These are phyloP conservation scores for Ophiostoma sp. DNA, from an alignment of 2,329 filamentous ascomycete species.

Conservation along the genomic window DNA sequence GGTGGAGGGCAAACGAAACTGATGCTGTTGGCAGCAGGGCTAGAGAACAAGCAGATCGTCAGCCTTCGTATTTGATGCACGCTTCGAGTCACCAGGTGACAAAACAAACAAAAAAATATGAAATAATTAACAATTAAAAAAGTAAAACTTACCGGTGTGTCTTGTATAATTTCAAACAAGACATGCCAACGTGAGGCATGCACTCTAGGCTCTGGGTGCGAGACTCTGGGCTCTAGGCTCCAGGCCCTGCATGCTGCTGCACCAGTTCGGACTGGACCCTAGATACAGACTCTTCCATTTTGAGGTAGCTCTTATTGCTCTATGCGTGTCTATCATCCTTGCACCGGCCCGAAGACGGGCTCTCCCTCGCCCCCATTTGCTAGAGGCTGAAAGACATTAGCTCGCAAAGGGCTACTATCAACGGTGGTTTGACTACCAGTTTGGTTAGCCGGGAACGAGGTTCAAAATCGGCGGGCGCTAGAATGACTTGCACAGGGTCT, in stretches of 20 bases:
- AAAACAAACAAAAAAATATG: background rate
- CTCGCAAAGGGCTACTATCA: background rate
- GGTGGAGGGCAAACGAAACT: background rate
- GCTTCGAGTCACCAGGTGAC: background rate
- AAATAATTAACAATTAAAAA: background rate
- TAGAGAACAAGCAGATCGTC: background rate
- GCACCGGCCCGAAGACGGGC: background rate
- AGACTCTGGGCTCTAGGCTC: background rate
- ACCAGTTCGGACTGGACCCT: background rate
- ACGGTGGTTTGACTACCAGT: background rate
- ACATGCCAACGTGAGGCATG: background rate
- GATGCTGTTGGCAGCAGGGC: background rate
- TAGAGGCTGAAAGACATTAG: background rate
- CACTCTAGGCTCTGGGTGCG: background rate
- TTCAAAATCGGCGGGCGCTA: background rate
- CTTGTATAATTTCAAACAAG: background rate
- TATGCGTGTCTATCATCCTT: background rate
- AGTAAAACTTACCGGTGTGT: background rate
- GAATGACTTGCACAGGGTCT: background rate
- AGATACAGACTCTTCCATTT: background rate
- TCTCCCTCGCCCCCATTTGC: background rate
- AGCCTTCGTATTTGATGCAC: background rate
- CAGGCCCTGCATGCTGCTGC: background rate
- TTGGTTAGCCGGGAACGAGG: background rate
- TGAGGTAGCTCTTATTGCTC: background rate